These are phyloP conservation scores for Epichloe hybrida DNA, from an alignment of 2,329 filamentous ascomycete genomes.

Conservation along the genomic window DNA sequence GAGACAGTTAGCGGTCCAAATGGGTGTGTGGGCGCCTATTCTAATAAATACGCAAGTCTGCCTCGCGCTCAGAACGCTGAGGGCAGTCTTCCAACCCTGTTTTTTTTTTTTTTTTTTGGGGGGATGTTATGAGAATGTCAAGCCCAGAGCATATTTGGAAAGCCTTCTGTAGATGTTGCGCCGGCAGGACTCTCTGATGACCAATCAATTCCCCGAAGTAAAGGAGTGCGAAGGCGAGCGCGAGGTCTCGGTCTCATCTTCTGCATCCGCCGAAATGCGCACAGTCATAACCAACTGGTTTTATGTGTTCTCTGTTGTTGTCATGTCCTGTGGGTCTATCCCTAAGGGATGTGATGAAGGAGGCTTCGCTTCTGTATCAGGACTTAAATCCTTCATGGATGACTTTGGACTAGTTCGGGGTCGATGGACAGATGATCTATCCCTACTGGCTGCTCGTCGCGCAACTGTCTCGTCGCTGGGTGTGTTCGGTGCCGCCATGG, in stretches of 20 bases:
- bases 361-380: constrained; percentile 37
- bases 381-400: constrained; percentile 31
- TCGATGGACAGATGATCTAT: constrained; percentile 27
- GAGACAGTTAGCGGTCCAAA: too few relatives aligned
- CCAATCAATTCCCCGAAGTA: neutral
- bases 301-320: constrained; percentile 30
- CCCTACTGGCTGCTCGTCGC: constrained; percentile 32
- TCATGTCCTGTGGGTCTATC: constrained; percentile 36
- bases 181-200: too few relatives aligned
- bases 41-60: too few relatives aligned
- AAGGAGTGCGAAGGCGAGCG: too few relatives aligned
- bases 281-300: constrained; percentile 19
- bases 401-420: constrained; percentile 32
- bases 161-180: too few relatives aligned
- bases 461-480: constrained; percentile 43
- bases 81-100: too few relatives aligned
- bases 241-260: neutral
- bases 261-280: neutral
- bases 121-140: too few relatives aligned
- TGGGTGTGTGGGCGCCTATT: too few relatives aligned
- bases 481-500: constrained; percentile 39
- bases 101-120: too few relatives aligned
- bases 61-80: too few relatives aligned
- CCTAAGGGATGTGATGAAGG: constrained; percentile 46
- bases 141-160: too few relatives aligned